These are phyloP conservation scores for Umbilicus rupestris DNA, from an alignment of 164 flowering plant species.

Conservation along the genomic window DNA sequence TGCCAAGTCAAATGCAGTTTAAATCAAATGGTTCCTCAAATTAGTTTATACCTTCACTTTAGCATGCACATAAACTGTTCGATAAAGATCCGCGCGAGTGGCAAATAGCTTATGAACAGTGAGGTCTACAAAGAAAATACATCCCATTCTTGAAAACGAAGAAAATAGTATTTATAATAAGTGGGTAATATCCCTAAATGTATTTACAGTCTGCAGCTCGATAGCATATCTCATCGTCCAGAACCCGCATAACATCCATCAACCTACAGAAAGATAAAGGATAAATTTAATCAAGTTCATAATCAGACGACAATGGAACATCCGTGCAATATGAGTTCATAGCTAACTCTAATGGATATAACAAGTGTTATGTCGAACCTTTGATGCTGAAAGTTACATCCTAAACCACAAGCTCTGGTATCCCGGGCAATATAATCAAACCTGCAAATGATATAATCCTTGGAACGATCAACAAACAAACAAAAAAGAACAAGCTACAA, in stretches of 20 bases:
- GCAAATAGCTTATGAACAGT: constrained; percentile 63
- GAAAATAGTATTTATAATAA: not conserved
- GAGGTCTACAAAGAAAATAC: constrained; percentile 41
- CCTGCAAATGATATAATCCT: constrained; percentile 25
- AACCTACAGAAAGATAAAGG: constrained; percentile 38
- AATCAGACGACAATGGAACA: not conserved
- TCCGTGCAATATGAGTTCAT: not conserved
- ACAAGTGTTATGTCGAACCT: constrained; percentile 27
- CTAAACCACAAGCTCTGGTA: constrained; percentile 85
- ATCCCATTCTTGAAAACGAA: constrained; percentile 12
- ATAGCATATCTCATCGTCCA: constrained; percentile 92
- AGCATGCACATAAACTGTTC: constrained; percentile 85
- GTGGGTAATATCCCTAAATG: constrained; percentile 7
- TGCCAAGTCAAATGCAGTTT: not conserved
- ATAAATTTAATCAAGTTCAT: not conserved
- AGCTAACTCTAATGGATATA: not conserved
- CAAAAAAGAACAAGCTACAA: not conserved
- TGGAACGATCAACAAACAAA: not conserved
- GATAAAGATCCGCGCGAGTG: constrained; percentile 77
- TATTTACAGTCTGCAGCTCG: constrained; percentile 81
- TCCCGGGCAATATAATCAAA: constrained; percentile 94
- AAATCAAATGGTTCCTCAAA: not conserved
- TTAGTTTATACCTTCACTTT: constrained; percentile 72
- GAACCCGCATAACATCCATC: constrained; percentile 83
- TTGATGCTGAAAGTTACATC: constrained; percentile 69